Percentiles rank a stretch among this genome's conserved stretches.
Conservation (phyloP, 1,284 basidiomycete genomes). For the Marasmius fiardii region DNA sequence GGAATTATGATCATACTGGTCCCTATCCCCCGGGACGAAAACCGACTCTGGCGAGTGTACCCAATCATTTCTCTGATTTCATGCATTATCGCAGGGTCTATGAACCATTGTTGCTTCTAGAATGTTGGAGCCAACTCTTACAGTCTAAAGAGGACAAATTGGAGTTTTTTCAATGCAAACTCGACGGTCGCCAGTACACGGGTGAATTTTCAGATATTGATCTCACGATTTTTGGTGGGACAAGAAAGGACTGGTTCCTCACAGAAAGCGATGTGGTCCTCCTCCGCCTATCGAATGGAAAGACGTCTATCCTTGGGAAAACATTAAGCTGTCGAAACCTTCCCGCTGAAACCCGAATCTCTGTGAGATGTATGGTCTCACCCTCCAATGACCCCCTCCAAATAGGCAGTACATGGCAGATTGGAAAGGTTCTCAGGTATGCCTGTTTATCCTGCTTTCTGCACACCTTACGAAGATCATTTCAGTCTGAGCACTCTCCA, state of each 20-base stretch:
- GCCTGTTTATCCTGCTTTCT: constrained; percentile 2
- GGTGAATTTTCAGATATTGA: constrained; percentile 79
- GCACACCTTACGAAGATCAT: constrained; percentile 11
- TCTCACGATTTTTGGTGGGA: constrained; percentile 49
- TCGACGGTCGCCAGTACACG: constrained; percentile 61
- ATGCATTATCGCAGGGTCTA: constrained; percentile 76
- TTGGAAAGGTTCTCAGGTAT: constrained; percentile 84
- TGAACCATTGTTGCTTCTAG: constrained; percentile 85
- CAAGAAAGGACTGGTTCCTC: constrained; percentile 71
- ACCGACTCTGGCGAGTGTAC: constrained; percentile 43
- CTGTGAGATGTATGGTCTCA: constrained; percentile 45
- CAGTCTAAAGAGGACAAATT: constrained; percentile 70
- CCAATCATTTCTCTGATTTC: constrained; percentile 64
- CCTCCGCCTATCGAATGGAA: constrained; percentile 50
- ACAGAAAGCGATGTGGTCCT: constrained; percentile 81
- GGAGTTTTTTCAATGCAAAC: constrained; percentile 52
- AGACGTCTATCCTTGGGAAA: constrained; percentile 70
- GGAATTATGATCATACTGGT: constrained; percentile 78
- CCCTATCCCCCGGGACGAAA: constrained; percentile 51
- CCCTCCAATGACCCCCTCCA: constrained; percentile 50
- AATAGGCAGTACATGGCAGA: constrained; percentile 65
- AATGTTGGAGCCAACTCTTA: constrained; percentile 89
- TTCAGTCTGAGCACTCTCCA: constrained; percentile 84
- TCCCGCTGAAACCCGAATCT: constrained; percentile 47
- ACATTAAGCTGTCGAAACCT: constrained; percentile 63